A percentile compares a stretch with the other conserved stretches of the same genome.
Evolutionary conservation across 1,284 basidiomycete genomes (phyloP).

Genomic region (Pisolithus thermaeus): DNA sequence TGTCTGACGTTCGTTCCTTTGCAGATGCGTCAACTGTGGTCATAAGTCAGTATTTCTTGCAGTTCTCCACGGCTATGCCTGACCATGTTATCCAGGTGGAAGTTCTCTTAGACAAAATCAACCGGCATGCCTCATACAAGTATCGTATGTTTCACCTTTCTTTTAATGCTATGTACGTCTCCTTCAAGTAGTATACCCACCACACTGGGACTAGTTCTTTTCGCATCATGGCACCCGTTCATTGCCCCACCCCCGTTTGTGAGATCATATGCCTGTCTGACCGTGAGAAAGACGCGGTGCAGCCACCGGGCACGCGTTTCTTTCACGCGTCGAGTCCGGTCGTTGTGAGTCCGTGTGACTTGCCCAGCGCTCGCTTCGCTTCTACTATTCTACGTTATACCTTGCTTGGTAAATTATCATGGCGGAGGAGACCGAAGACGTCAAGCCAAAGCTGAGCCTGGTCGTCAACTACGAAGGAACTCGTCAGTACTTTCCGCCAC

Average conservation of each 20-base stretch:
- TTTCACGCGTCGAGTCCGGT: too few species aligned
- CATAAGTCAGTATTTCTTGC: slow-evolving; percentile 39
- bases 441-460: slow-evolving; percentile 64
- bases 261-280: too few species aligned
- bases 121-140: background rate
- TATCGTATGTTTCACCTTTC: slow-evolving; percentile 1
- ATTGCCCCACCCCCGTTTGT: too few species aligned
- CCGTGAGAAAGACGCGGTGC: too few species aligned
- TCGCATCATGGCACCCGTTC: too few species aligned
- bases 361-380: background rate
- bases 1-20: slow-evolving; percentile 1
- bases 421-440: slow-evolving; percentile 54
- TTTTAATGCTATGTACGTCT: slow-evolving; percentile 20
- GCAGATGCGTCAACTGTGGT: slow-evolving; percentile 54
- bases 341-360: too few species aligned
- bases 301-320: too few species aligned
- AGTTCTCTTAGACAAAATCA: slow-evolving; percentile 53
- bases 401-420: slow-evolving; percentile 22
- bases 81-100: slow-evolving; percentile 42
- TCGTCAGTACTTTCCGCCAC: slow-evolving; percentile 25
- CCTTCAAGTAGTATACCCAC: slow-evolving; percentile 5
- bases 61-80: background rate
- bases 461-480: slow-evolving; percentile 46
- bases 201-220: background rate
- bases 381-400: background rate